phyloP scores from a whole-genome alignment of 495 filamentous ascomycete genomes.

The Penicillium malachiteum region DNA sequence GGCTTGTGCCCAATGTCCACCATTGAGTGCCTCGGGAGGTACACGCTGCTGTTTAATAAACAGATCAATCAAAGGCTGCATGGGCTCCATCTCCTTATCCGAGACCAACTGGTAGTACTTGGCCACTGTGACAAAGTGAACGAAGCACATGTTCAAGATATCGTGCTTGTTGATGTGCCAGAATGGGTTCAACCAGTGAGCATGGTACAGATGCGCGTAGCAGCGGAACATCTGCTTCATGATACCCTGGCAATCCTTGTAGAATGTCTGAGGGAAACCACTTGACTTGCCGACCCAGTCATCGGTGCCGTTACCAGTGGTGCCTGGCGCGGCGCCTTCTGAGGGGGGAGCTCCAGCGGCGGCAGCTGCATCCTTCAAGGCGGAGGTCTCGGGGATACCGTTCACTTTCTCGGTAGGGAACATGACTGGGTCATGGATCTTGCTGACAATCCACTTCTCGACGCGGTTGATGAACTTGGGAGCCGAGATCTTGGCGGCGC shows the following conservation, averaged over 20 bases:
- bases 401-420: slow-evolving; percentile 77
- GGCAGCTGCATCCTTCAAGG: slow-evolving; percentile 59
- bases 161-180: slow-evolving; percentile 81
- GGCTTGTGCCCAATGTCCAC: slow-evolving; percentile 47
- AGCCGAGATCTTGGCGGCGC: slow-evolving; percentile 65
- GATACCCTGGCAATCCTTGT: slow-evolving; percentile 82
- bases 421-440: slow-evolving; percentile 80
- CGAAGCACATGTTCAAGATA: slow-evolving; percentile 92
- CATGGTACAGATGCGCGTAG: slow-evolving; percentile 88
- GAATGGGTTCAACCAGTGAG: slow-evolving; percentile 77
- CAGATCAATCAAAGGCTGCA: slow-evolving; percentile 87
- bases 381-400: slow-evolving; percentile 52
- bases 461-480: slow-evolving; percentile 88
- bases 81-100: slow-evolving; percentile 84
- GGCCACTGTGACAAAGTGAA: slow-evolving; percentile 86
- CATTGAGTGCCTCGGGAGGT: slow-evolving; percentile 61
- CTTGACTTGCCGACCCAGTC: slow-evolving; percentile 86
- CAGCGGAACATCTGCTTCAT: slow-evolving; percentile 97
- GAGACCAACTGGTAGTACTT: slow-evolving; percentile 79
- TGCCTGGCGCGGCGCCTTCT: slow-evolving; percentile 43
- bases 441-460: slow-evolving; percentile 90
- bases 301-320: slow-evolving; percentile 42
- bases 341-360: slow-evolving; percentile 49
- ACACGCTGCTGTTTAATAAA: slow-evolving; percentile 84
- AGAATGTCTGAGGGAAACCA: slow-evolving; percentile 83